These are phyloP conservation scores for Pyrenophora tritici-repentis DNA, from an alignment of 2,329 filamentous ascomycete genomes.

Conservation along the genomic window DNA sequence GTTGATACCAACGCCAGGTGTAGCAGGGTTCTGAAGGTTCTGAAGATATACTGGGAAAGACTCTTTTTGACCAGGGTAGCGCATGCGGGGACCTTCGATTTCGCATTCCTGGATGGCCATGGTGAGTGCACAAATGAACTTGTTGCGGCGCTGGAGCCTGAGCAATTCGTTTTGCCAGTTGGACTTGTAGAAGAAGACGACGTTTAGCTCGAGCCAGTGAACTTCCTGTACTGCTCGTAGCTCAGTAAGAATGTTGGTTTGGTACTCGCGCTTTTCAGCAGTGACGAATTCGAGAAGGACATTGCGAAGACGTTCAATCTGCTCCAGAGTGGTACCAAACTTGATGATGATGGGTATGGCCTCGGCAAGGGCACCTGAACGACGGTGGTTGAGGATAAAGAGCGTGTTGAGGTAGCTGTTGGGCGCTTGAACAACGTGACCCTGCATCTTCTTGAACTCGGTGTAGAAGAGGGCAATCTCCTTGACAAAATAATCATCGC, in stretches of 20 bases:
- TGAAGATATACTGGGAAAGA: conserved; percentile 70
- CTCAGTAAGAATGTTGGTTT: conserved; percentile 84
- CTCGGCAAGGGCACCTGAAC: conserved; percentile 86
- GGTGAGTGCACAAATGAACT: conserved; percentile 92
- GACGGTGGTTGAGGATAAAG: conserved; percentile 93
- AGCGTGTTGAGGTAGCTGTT: conserved; percentile 92
- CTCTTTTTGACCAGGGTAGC: conserved; percentile 69
- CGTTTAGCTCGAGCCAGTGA: conserved; percentile 83
- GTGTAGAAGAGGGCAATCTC: conserved; percentile 92
- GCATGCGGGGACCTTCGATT: conserved; percentile 81
- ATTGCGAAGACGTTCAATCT: conserved; percentile 81
- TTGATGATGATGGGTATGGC: conserved; percentile 82
- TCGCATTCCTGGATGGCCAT: conserved; percentile 79
- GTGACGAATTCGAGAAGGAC: conserved; percentile 82
- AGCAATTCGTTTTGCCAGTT: conserved; percentile 96
- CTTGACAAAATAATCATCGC: conserved; percentile 95
- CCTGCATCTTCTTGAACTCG: conserved; percentile 98
- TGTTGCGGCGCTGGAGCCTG: conserved; percentile 87
- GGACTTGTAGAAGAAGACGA: conserved; percentile 97
- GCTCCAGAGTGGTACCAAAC: conserved; percentile 81
- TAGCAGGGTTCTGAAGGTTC: conserved; percentile 54
- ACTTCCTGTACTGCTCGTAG: conserved; percentile 79
- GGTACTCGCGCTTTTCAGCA: conserved; percentile 86
- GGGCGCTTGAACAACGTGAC: conserved; percentile 91
- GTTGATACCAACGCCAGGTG: conserved; percentile 49